Percentiles rank a stretch among this genome's conserved stretches.
Evolutionary conservation across 352 stramenopile species (phyloP).

Genomic region (Plasmopara muralis): DNA sequence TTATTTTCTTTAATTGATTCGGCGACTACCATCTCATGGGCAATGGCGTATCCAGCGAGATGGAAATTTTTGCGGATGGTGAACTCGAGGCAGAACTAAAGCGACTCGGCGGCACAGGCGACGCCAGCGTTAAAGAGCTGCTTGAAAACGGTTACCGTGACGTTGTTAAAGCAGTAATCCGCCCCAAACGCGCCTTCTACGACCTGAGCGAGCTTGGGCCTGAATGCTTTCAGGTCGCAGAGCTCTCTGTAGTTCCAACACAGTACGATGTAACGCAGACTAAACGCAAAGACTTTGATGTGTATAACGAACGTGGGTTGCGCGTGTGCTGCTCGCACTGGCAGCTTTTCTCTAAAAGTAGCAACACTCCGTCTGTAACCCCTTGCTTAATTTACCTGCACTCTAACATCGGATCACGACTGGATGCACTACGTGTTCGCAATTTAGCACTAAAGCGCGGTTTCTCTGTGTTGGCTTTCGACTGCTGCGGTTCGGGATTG

Average conservation of each 20-base stretch:
- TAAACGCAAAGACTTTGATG: conserved; percentile 46
- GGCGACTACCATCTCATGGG: conserved; percentile 32
- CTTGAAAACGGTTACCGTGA: conserved; percentile 69
- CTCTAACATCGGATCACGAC: conserved; percentile 74
- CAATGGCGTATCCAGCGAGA: conserved; percentile 63
- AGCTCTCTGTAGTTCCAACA: conserved; percentile 16
- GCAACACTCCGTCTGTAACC: conserved; percentile 7
- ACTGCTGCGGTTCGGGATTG: conserved; percentile 70
- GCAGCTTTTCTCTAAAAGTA: conserved; percentile 40
- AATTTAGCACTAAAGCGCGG: conserved; percentile 53
- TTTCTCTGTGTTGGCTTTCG: conserved; percentile 77
- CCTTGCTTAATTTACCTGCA: conserved; percentile 78
- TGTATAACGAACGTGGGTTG: conserved; percentile 68
- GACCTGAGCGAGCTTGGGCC: conserved; percentile 40
- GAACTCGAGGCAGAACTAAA: conserved; percentile 72
- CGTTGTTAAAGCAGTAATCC: conserved; percentile 70
- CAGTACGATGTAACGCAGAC: conserved; percentile 20
- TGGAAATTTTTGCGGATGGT: conserved; percentile 78
- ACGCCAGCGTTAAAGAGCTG: conserved; percentile 71
- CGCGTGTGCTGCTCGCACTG: conserved; percentile 67
- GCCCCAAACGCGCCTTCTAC: conserved; percentile 58
- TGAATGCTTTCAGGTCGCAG: conserved; percentile 34
- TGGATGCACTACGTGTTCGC: conserved; percentile 61
- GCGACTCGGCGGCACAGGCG: conserved; percentile 44
- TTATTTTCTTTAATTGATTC: too few relatives aligned